These are phyloP conservation scores for Mytilinidion resinicola DNA, from an alignment of 495 filamentous ascomycete genomes.

Conservation along the genomic window DNA sequence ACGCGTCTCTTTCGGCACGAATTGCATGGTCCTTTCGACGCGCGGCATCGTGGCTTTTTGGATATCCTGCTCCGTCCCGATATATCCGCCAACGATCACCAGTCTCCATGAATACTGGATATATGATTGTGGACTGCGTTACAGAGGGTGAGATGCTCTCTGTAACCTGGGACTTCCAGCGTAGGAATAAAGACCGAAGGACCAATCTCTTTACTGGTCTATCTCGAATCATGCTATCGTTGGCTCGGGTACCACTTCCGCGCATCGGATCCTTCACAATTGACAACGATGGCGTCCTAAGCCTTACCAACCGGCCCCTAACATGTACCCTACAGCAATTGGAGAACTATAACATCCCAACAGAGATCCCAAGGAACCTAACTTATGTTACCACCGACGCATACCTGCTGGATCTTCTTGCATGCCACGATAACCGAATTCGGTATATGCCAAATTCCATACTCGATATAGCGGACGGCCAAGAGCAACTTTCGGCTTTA, in stretches of 20 bases:
- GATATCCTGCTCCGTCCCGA: background rate
- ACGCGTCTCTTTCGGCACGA: background rate
- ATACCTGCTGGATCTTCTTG: slow-evolving; percentile 31
- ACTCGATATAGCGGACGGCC: no score
- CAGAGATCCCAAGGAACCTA: slow-evolving; percentile 21
- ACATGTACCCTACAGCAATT: slow-evolving; percentile 25
- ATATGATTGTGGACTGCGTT: slow-evolving; percentile 16
- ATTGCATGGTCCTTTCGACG: background rate
- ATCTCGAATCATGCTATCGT: slow-evolving; percentile 32
- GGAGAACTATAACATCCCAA: slow-evolving; percentile 36
- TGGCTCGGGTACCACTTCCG: slow-evolving; percentile 29
- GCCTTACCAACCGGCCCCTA: slow-evolving; percentile 36
- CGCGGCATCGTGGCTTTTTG: background rate
- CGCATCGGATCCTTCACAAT: slow-evolving; percentile 39
- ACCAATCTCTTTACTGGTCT: slow-evolving; percentile 32
- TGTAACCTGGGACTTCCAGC: slow-evolving; percentile 27
- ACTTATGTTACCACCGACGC: slow-evolving; percentile 30
- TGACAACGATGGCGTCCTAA: slow-evolving; percentile 27
- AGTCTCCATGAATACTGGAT: background rate
- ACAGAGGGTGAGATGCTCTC: slow-evolving; percentile 37
- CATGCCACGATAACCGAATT: slow-evolving; percentile 31
- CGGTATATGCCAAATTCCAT: no score
- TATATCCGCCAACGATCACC: background rate
- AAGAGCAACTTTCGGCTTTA: no score
- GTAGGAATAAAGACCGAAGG: slow-evolving; percentile 20